Base-by-base conservation (phyloP, 169 alveolate species). In the Plasmodium relictum region DNA sequence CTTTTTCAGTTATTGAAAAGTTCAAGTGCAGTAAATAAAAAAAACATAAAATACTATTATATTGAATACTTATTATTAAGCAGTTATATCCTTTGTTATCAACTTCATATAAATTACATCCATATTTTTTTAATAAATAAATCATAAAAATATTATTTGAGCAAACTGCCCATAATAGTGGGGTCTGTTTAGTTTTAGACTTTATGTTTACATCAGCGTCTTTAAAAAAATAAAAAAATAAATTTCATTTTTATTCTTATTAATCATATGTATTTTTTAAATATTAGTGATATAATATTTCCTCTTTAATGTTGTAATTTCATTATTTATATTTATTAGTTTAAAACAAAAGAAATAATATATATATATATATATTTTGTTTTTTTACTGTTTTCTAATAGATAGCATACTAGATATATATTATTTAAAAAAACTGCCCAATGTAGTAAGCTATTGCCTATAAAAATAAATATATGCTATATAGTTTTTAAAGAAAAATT, bases 101-200 rank as follows among this genome's bases (percentile, higher is more conserved):
- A 9, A 18, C 31, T 52, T 80, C 73, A 45, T 50, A 65, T 80
- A 80, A 65, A 26, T 80, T 70, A 7, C 72, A 54, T 20, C 71
- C 71, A 70, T 80, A 58, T 14, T 61, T 80, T 12, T 71, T 80
- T 37, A 80, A 44, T 16, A 80, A 44, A 59, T 80, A 71, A n/a
- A 80, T 66, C 90, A 80, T 80, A 45, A 66, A 42, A 16, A 80
- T 39, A 74, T 80, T 80, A 42, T 58, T 65, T 66, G 73, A 42
- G 37, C 83, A 50, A 16, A 80, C 72, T n/a, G 90, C 90, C 90
- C 90, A 80, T 44, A 80, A 80, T 5, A 80, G 22, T n/a, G 90
- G 90, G 1, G 90, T 80, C 20, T 80, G 90, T 16, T 41, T 22
- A n/a, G 44, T 66, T 14, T 18, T 18, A 8, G 90, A 66, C 26